phyloP scores from a whole-genome alignment of 768 basidiomycete genomes.

The Lactarius pseudohatsudake region DNA sequence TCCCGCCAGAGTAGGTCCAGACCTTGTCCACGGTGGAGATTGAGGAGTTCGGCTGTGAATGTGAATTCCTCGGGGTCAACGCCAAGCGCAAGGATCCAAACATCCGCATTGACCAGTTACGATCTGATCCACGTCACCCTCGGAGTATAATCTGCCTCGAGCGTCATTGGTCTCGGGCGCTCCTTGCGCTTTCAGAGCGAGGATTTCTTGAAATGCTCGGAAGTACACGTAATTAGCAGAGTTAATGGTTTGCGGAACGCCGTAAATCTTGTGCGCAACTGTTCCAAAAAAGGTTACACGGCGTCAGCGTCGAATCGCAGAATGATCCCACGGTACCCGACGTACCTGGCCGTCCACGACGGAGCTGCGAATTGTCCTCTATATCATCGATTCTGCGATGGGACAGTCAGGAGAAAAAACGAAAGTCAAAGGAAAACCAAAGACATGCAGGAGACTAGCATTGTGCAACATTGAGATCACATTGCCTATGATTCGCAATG shows the following conservation, averaged over 20 bases:
- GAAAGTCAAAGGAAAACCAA: neutral
- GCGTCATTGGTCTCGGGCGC: constrained; percentile 1
- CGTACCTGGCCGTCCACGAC: constrained; percentile 80
- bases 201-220: constrained; percentile 84
- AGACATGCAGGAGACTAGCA: constrained; percentile 80
- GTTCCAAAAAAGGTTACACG: neutral
- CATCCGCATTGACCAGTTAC: constrained; percentile 63
- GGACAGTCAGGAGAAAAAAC: neutral
- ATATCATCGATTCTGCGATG: constrained; percentile 83
- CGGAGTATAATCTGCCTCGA: constrained; percentile 33
- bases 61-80: neutral
- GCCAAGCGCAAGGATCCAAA: neutral
- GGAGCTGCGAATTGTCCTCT: constrained; percentile 84
- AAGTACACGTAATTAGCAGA: constrained; percentile 97
- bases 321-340: neutral
- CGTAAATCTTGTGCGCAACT: constrained; percentile 96
- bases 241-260: constrained; percentile 95
- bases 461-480: constrained; percentile 95
- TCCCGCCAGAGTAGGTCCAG: constrained; percentile 95
- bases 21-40: constrained; percentile 90
- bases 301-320: neutral
- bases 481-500: constrained; percentile 69
- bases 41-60: constrained; percentile 32
- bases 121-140: constrained; percentile 59
- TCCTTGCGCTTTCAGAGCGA: constrained; percentile 46